Evolutionary conservation across 371 early-diverging fungal species (phyloP).

Genomic region (Rhizopus microsporus): DNA sequence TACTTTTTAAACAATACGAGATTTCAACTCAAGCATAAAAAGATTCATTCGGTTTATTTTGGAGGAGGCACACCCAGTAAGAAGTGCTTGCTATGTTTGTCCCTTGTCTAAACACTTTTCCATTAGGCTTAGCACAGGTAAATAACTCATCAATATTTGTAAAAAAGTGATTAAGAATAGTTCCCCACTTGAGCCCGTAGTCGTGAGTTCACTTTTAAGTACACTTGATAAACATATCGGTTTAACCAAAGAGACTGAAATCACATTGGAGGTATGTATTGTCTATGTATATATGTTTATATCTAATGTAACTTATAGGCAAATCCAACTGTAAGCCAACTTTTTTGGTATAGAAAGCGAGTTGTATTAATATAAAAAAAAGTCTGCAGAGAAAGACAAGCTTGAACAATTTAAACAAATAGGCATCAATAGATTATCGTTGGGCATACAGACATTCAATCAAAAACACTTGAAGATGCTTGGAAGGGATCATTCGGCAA

Average conservation of each 20-base stretch:
- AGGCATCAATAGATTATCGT: constrained; percentile 80
- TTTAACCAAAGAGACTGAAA: constrained; percentile 49
- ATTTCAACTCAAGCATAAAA: constrained; percentile 35
- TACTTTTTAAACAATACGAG: constrained; percentile 35
- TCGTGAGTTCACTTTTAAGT: constrained; percentile 34
- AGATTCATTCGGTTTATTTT: constrained; percentile 70
- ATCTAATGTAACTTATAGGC: constrained; percentile 31
- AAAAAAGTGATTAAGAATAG: not conserved
- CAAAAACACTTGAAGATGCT: constrained; percentile 48
- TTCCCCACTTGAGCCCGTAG: constrained; percentile 6
- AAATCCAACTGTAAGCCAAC: constrained; percentile 65
- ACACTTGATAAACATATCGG: constrained; percentile 37
- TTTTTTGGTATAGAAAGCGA: not conserved
- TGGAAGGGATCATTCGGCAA: constrained; percentile 71
- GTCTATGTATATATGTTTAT: not conserved
- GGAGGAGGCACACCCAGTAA: constrained; percentile 66
- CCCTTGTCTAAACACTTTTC: not conserved
- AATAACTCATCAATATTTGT: not conserved
- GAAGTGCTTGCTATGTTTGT: not conserved
- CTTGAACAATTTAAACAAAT: constrained; percentile 52
- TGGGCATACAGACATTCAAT: constrained; percentile 82
- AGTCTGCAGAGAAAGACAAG: constrained; percentile 52
- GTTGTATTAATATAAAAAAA: not conserved
- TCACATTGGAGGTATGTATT: constrained; percentile 59
- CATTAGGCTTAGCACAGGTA: constrained; percentile 22